Conservation (phyloP, 441 rosid species). For the Cnidoscolus chayamansa region DNA sequence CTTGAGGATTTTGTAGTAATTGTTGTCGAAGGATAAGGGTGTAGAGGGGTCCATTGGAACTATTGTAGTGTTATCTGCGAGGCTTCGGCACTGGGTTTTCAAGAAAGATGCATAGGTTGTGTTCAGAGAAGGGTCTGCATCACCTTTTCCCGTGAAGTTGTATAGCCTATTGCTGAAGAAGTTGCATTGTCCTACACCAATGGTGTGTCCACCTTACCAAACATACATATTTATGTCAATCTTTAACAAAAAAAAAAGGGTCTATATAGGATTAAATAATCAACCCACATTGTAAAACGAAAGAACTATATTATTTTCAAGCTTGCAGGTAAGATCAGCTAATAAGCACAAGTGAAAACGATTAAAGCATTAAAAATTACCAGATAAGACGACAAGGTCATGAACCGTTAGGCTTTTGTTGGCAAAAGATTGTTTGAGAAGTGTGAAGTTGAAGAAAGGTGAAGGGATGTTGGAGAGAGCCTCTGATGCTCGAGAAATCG, state of each 20-base stretch:
- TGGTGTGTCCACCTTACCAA: conserved; percentile 59
- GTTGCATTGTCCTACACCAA: conserved; percentile 60
- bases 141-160: conserved; percentile 72
- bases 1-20: conserved; percentile 38
- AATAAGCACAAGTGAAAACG: background rate
- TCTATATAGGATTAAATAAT: too few species aligned
- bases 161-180: conserved; percentile 50
- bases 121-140: conserved; percentile 54
- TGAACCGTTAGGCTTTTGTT: conserved; percentile 43
- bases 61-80: conserved; percentile 27
- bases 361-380: conserved; percentile 20
- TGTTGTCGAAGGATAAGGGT: conserved; percentile 35
- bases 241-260: too few species aligned
- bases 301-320: too few species aligned
- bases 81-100: conserved; percentile 42
- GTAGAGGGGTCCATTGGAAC: conserved; percentile 57
- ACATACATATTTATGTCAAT: background rate
- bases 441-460: conserved; percentile 42
- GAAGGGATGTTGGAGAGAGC: conserved; percentile 46
- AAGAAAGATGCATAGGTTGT: conserved; percentile 41
- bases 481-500: conserved; percentile 43
- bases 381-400: conserved; percentile 67
- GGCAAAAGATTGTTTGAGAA: conserved; percentile 43
- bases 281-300: too few species aligned
- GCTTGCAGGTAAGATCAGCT: too few species aligned